Evolutionary conservation across 208 protist genomes (phyloP), one percentile per base, ranked within the genome.

Genomic region (Vickermania spadyakhi): DNA sequence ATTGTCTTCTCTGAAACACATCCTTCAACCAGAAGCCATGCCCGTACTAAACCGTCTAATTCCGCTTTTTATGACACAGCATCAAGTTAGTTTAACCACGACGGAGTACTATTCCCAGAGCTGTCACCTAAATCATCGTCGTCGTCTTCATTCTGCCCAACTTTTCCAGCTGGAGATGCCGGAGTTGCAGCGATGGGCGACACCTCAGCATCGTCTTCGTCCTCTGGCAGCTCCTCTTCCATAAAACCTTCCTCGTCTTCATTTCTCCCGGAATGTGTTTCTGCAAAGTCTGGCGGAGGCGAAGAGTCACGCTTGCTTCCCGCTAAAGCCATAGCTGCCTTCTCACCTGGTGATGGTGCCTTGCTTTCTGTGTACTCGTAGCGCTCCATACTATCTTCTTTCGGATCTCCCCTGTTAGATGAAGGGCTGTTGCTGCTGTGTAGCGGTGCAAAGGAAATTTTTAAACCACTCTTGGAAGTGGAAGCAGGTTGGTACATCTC

Each of bases 41-140:
- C 36, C 36, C 36, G 36, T 18, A 45, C 7, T 18, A 45, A 45
- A 45, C 36, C 36, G 18, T 45, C 36, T 45, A 27, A 7, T 68
- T n/a, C n/a, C n/a, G n/a, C n/a, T n/a, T n/a, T n/a, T n/a, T n/a
- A n/a, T n/a, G n/a, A n/a, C n/a, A n/a, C n/a, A n/a, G n/a, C n/a
- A n/a, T n/a, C n/a, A n/a, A n/a, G n/a, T n/a, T n/a, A n/a, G n/a
- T n/a, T 66, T 52, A 83, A 55, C 76, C 76, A 83, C 23, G 55
- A 49, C 3, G 76, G 76, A 1, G 76, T 83, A 2, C 58, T 68
- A 23, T 72, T 58, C 2, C 68, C 72, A 18, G 71, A 78, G 3
- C 56, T 61, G 21, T 36, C 62, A 28, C 51, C 63, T 11, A 28
- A 27, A 36, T 31, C 58, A 53, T 28, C 51, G 42, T 31, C 22